Percentiles rank a stretch among this genome's conserved stretches.
These are phyloP conservation scores for Trametes coccinea DNA, from an alignment of 768 basidiomycete genomes.

Conservation along the genomic window DNA sequence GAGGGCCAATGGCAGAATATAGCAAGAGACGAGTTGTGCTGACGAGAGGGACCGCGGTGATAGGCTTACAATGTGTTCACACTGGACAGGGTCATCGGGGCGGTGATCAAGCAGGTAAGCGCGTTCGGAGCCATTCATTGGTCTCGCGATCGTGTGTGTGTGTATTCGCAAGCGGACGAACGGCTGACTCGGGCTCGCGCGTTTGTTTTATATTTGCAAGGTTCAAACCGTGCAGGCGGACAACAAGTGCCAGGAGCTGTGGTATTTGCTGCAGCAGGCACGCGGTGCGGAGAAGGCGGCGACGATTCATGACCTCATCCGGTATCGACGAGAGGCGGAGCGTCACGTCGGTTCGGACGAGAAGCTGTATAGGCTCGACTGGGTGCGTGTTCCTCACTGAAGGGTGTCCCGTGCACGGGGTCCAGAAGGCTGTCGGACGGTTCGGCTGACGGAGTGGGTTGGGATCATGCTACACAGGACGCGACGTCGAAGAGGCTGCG, in stretches of 20 bases:
- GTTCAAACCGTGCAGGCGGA: conserved; percentile 87
- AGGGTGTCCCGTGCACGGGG: neutral
- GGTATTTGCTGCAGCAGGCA: conserved; percentile 69
- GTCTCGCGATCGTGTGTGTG: too few species aligned
- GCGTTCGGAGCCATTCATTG: neutral
- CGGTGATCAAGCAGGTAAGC: conserved; percentile 88
- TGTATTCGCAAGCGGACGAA: neutral
- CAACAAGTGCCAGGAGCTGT: conserved; percentile 83
- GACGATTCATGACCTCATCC: conserved; percentile 65
- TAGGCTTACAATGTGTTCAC: conserved; percentile 93
- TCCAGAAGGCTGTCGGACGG: neutral
- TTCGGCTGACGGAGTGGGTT: conserved; percentile 8
- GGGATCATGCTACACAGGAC: conserved; percentile 41
- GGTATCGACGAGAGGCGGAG: conserved; percentile 81
- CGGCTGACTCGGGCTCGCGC: conserved; percentile 6
- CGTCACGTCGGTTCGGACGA: conserved; percentile 73
- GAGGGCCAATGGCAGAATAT: conserved; percentile 1
- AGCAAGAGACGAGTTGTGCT: conserved; percentile 30
- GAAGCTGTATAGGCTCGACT: conserved; percentile 76
- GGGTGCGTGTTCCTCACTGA: conserved; percentile 50
- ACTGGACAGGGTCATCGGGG: conserved; percentile 86
- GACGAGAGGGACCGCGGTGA: conserved; percentile 7
- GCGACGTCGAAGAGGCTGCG: conserved; percentile 53
- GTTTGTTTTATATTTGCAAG: conserved; percentile 39
- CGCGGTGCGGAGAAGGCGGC: conserved; percentile 50